Base-by-base conservation (phyloP, 345 rosid species). In the Eucalyptus cloeziana region DNA sequence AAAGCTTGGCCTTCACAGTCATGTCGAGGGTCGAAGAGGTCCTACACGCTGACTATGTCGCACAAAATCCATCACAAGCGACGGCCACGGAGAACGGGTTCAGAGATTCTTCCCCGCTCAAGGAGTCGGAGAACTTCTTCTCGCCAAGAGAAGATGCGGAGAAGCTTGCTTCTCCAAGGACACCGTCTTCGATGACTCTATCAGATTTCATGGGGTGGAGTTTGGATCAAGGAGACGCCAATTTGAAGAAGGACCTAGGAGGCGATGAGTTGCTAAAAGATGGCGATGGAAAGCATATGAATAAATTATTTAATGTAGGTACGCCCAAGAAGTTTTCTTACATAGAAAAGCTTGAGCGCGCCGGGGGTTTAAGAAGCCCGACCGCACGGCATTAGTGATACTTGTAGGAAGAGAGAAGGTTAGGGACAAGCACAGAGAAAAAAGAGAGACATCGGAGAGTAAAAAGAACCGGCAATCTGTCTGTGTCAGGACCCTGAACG, bases 181-280 rank as follows among this genome's bases (percentile, higher is more conserved):
- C 81, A 12, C 87, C 91, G 10, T 87, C 86, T 37, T 76, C 94
- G 40, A 92, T 91, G 91, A 96, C 97, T 62, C 91, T 97, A 6
- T 94, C 95, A 27, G 99, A 97, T 92, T 96, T 95, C 67, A 95
- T 96, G 95, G 96, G 95, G 25, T 97, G 99, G 99, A 91, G 90
- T 71, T 87, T 85, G 10, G 94, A 94, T 62, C 92, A 92, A 91
- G 91, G 22, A 49, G 94, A 92, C 33, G 86, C 47, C n/a, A 92
- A 93, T 5, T 3, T 50, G 83, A 94, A 93, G 92, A 94, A 94
- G 88, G 94, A 93, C 21, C 89, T 85, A 87, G 86, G 64, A 47
- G 56, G 89, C 13, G 94, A 92, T 27, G 94, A 91, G 14, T 47
- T 86, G 4, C 16, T 87, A 49, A 94, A 91, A 88, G 95, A 95